Conservation (phyloP, 2,329 filamentous ascomycete genomes). For the Madurella fahalii region DNA sequence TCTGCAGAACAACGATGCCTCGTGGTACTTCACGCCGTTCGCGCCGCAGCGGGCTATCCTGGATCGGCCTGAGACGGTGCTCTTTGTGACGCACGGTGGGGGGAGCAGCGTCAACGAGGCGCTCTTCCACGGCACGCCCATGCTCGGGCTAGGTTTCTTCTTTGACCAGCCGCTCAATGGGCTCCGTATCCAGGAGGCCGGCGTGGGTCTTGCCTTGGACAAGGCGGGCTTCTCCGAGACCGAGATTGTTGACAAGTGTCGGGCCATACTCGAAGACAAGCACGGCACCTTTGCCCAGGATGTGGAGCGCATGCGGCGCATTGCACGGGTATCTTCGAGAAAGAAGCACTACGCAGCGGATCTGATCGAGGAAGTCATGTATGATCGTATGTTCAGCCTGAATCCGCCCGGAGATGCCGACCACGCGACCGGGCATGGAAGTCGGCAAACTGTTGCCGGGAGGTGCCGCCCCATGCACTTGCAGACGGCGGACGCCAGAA, state of each 20-base stretch:
- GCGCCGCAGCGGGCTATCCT: conserved; percentile 41
- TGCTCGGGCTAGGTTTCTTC: conserved; percentile 37
- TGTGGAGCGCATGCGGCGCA: conserved; percentile 35
- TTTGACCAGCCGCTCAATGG: conserved; percentile 41
- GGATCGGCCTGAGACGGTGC: conserved; percentile 29
- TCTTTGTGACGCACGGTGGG: conserved; percentile 42
- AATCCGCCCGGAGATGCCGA: too few species aligned
- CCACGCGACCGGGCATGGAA: too few species aligned
- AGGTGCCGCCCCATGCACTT: conserved; percentile 38
- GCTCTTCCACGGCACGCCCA: conserved; percentile 36
- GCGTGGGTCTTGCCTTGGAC: conserved; percentile 34
- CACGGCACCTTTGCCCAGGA: conserved; percentile 33
- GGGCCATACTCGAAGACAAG: conserved; percentile 28
- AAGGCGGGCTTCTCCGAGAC: conserved; percentile 34
- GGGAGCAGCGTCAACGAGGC: conserved; percentile 40
- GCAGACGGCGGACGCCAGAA: conserved; percentile 41
- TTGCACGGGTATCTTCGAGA: conserved; percentile 35
- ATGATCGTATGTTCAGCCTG: conserved; percentile 25
- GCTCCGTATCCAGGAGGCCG: conserved; percentile 33
- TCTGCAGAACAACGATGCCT: conserved; percentile 28
- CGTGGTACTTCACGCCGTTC: conserved; percentile 33
- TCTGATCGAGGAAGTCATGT: conserved; percentile 40
- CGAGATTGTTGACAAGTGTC: conserved; percentile 31
- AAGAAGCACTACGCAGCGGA: conserved; percentile 38
- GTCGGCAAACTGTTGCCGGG: too few species aligned